Conservation (phyloP, 495 filamentous ascomycete genomes). For the Sabuloglossum arenarium region DNA sequence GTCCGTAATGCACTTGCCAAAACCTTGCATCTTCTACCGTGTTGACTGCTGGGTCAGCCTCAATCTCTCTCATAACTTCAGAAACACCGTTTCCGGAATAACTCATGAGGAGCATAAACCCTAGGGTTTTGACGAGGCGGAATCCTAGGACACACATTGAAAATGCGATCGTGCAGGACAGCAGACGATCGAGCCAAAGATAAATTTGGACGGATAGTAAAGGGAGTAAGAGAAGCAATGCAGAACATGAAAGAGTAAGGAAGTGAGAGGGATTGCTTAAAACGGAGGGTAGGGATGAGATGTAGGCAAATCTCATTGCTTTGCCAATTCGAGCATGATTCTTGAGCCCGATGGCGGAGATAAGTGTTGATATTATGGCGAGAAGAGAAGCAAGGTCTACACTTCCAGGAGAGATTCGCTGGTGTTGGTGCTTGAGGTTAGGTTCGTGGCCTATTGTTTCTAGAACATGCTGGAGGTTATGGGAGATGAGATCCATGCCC, state of each 20-base stretch:
- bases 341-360: constrained; percentile 68
- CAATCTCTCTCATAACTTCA: constrained; percentile 66
- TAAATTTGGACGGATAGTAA: constrained; percentile 56
- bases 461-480: constrained; percentile 76
- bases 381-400: constrained; percentile 69
- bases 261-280: constrained; percentile 87
- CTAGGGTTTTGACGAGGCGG: constrained; percentile 63
- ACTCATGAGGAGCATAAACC: constrained; percentile 86
- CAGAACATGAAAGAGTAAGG: constrained; percentile 68
- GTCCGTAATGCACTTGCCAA: constrained; percentile 96
- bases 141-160: constrained; percentile 74
- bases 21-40: constrained; percentile 76
- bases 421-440: constrained; percentile 47
- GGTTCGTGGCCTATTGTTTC: constrained; percentile 38
- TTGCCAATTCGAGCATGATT: constrained; percentile 91
- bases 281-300: constrained; percentile 61
- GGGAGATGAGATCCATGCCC: constrained; percentile 84
- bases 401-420: constrained; percentile 47
- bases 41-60: constrained; percentile 51
- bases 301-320: constrained; percentile 56
- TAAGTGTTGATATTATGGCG: constrained; percentile 69
- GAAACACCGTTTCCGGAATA: constrained; percentile 47
- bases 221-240: constrained; percentile 63
- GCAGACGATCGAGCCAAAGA: constrained; percentile 57
- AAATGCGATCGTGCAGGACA: constrained; percentile 59